Evolutionary conservation across 192 early-diverging fungal genomes (phyloP).

Genomic region (Haplosporangium gracile): DNA sequence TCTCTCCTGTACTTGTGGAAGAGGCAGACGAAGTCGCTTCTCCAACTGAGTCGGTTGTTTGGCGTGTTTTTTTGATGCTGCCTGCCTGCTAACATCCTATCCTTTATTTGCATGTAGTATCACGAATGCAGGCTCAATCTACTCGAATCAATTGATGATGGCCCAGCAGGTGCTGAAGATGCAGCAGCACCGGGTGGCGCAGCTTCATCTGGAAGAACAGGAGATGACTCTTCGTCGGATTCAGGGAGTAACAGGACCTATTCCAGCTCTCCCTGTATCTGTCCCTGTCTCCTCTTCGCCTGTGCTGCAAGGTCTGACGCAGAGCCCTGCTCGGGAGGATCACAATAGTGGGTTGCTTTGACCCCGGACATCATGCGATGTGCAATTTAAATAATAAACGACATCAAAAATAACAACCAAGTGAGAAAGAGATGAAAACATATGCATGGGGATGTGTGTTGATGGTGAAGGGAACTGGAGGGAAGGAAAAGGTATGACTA

Average conservation of each 20-base stretch:
- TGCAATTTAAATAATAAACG: not conserved
- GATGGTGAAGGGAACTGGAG: not conserved
- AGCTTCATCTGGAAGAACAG: slow-evolving; percentile 36
- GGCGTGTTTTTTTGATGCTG: not conserved
- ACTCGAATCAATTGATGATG: slow-evolving; percentile 28
- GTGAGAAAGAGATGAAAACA: not conserved
- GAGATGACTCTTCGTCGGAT: slow-evolving; percentile 25
- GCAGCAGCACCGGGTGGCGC: slow-evolving; percentile 43
- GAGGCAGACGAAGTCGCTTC: not conserved
- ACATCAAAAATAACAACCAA: not conserved
- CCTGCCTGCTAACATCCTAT: not conserved
- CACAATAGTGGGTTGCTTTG: not conserved
- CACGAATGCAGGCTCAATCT: slow-evolving; percentile 24
- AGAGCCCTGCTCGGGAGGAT: not conserved
- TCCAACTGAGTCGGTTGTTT: not conserved
- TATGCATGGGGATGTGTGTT: not conserved
- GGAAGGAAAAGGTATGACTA: not conserved
- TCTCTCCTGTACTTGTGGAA: not conserved
- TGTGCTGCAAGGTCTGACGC: not conserved
- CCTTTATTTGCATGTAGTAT: slow-evolving; percentile 12
- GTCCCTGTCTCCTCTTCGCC: not conserved
- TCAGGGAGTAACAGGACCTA: slow-evolving; percentile 11
- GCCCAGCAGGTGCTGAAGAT: slow-evolving; percentile 41
- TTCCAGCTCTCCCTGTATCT: not conserved
- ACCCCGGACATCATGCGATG: not conserved